Evolutionary conservation across 768 basidiomycete species (phyloP).

Genomic region (Xerocomellus intermedius): DNA sequence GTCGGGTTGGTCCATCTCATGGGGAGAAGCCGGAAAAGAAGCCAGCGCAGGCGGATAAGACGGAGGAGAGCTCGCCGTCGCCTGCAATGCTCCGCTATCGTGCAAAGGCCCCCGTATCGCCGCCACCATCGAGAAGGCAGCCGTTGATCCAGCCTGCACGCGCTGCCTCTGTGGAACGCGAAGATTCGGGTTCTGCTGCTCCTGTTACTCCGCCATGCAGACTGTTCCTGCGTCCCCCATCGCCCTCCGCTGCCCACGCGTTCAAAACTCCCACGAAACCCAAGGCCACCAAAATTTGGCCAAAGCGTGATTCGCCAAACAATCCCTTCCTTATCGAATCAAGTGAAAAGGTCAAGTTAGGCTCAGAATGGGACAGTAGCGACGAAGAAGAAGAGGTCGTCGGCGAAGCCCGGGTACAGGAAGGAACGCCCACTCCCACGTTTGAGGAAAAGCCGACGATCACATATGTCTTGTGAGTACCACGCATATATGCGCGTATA

Average conservation of each 20-base stretch:
- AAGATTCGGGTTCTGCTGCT: conserved; percentile 8
- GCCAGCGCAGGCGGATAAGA: conserved; percentile 5
- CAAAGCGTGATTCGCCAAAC: conserved; percentile 61
- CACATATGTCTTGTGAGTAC: conserved; percentile 71
- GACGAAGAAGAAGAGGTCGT: conserved; percentile 37
- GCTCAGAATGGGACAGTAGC: conserved; percentile 32
- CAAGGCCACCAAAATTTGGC: conserved; percentile 33
- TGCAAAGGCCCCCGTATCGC: conserved; percentile 53
- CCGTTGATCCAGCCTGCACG: conserved; percentile 28
- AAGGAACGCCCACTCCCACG: conserved; percentile 37
- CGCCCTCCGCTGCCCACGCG: conserved; percentile 13
- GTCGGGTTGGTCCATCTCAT: conserved; percentile 17
- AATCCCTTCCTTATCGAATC: conserved; percentile 64
- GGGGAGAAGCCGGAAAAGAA: conserved; percentile 7
- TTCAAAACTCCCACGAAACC: conserved; percentile 43
- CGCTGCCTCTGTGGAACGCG: conserved; percentile 25
- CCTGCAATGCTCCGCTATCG: conserved; percentile 35
- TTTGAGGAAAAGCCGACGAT: conserved; percentile 59
- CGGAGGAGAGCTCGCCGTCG: conserved; percentile 31
- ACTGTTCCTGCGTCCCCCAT: conserved; percentile 21
- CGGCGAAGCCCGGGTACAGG: conserved; percentile 33
- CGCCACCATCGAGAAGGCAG: conserved; percentile 63
- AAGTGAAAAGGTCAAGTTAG: conserved; percentile 16
- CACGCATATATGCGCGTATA: background rate
- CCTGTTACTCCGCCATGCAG: conserved; percentile 28